A percentile compares a stretch with the other conserved stretches of the same genome.
Evolutionary conservation across 192 early-diverging fungal genomes (phyloP).

Genomic region (Phlyctochytrium bullatum): DNA sequence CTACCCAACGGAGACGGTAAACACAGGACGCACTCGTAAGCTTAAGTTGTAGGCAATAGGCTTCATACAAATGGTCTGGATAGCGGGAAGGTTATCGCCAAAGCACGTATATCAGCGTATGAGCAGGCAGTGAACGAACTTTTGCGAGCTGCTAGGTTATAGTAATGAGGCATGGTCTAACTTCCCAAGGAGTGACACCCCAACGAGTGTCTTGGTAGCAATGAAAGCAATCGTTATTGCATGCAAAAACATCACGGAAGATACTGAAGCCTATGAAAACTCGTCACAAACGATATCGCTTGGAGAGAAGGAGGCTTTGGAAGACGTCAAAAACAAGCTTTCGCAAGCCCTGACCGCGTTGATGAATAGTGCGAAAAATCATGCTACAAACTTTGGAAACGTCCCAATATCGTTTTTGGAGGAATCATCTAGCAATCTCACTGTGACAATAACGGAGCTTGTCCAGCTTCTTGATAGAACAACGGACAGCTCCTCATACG

Average conservation of each 20-base stretch:
- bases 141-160: slow-evolving; percentile 61
- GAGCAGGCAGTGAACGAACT: slow-evolving; percentile 79
- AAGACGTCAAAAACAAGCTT: slow-evolving; percentile 58
- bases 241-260: slow-evolving; percentile 80
- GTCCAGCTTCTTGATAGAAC: slow-evolving; percentile 47
- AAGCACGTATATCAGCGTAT: slow-evolving; percentile 69
- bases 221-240: slow-evolving; percentile 81
- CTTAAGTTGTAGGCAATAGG: no score
- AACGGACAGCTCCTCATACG: slow-evolving; percentile 6
- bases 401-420: slow-evolving; percentile 74
- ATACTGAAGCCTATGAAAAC: slow-evolving; percentile 66
- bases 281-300: slow-evolving; percentile 42
- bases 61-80: not conserved
- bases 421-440: slow-evolving; percentile 73
- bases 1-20: no score
- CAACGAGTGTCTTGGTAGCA: slow-evolving; percentile 70
- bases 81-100: slow-evolving; percentile 57
- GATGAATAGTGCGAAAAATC: slow-evolving; percentile 71
- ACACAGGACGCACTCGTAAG: not conserved
- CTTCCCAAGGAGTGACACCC: slow-evolving; percentile 59
- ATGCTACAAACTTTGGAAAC: slow-evolving; percentile 62
- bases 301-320: slow-evolving; percentile 49
- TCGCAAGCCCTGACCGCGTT: slow-evolving; percentile 65
- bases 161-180: not conserved
- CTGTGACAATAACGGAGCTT: slow-evolving; percentile 75